A percentile compares a stretch with the other conserved stretches of the same genome.
phyloP scores from a whole-genome alignment of 208 protist species.

The Leishmania amazonensis region DNA sequence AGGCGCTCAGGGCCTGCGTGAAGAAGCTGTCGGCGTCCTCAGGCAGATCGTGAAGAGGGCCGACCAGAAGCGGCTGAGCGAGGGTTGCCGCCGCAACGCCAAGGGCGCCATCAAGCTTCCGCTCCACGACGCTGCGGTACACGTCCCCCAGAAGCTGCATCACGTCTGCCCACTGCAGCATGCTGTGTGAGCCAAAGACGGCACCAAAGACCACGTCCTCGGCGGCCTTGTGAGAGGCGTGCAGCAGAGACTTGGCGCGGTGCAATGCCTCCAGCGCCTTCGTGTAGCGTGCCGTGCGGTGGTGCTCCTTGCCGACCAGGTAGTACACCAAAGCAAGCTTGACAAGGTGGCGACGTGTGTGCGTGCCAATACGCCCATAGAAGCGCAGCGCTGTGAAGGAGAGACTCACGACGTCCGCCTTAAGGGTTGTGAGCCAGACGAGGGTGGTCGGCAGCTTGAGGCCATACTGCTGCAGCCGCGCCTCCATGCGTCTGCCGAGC shows the following conservation, averaged over 20 bases:
- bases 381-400: constrained; percentile 82
- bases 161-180: constrained; percentile 47
- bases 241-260: constrained; percentile 60
- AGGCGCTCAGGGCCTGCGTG: constrained; percentile 52
- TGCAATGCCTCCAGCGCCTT: constrained; percentile 83
- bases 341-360: constrained; percentile 45
- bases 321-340: constrained; percentile 81
- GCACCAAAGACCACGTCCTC: constrained; percentile 49
- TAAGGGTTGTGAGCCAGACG: constrained; percentile 58
- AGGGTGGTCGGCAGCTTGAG: constrained; percentile 44
- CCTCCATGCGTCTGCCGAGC: constrained; percentile 45
- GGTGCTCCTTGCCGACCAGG: constrained; percentile 64
- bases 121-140: constrained; percentile 56
- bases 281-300: constrained; percentile 67
- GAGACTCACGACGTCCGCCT: constrained; percentile 54
- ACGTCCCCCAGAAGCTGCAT: constrained; percentile 56
- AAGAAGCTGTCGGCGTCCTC: constrained; percentile 58
- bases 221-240: constrained; percentile 39
- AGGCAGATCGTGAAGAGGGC: constrained; percentile 35
- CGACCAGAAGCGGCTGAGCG: constrained; percentile 55
- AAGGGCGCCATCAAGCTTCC: constrained; percentile 37
- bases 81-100: constrained; percentile 15
- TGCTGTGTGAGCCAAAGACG: constrained; percentile 37
- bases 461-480: constrained; percentile 27
- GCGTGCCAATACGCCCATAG: constrained; percentile 48